Conservation (phyloP, 2,329 filamentous ascomycete genomes). For the Ceratocystis albifundus region DNA sequence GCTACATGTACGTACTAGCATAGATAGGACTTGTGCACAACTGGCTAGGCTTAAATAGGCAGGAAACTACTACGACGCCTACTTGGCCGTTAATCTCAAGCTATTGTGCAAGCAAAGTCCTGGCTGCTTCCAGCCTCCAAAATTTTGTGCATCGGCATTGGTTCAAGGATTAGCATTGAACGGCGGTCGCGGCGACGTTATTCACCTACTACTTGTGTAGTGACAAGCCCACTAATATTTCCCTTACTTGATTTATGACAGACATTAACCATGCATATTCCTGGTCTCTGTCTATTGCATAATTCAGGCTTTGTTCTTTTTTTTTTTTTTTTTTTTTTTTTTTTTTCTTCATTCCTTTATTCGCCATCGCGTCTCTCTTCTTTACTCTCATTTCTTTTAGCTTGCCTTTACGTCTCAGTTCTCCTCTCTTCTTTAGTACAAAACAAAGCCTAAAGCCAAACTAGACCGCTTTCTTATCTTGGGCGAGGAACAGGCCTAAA, state of each 20-base stretch:
- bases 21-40: background rate
- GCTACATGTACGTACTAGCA: too few relatives aligned
- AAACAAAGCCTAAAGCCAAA: too few relatives aligned
- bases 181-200: too few relatives aligned
- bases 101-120: too few relatives aligned
- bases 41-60: background rate
- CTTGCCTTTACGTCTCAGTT: too few relatives aligned
- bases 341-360: background rate
- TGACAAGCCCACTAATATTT: too few relatives aligned
- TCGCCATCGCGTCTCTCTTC: background rate
- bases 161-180: background rate
- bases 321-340: background rate
- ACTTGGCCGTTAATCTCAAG: background rate
- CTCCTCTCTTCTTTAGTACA: too few relatives aligned
- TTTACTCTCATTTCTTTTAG: background rate
- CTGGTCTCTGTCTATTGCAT: background rate
- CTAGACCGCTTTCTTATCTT: background rate
- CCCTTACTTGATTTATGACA: background rate
- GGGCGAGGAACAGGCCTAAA: background rate
- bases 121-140: background rate
- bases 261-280: background rate
- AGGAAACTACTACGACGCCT: background rate
- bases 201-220: too few relatives aligned
- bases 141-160: background rate
- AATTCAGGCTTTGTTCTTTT: background rate